A percentile compares a stretch with the other conserved stretches of the same genome.
Conservation (phyloP, 2,329 filamentous ascomycete species). For the Aspergillus persii region DNA sequence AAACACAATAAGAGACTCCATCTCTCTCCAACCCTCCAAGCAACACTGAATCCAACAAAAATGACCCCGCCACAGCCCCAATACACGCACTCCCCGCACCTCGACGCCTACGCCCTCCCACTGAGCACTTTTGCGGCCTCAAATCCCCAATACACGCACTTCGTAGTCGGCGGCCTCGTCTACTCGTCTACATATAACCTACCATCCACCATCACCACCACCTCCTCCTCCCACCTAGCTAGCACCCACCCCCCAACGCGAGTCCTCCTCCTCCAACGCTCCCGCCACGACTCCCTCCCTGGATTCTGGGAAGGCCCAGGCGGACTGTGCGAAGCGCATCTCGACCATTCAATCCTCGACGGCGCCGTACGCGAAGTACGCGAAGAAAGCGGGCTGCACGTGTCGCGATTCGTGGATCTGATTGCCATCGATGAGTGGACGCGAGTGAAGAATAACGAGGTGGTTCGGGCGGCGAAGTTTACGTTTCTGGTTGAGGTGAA, state of each 20-base stretch:
- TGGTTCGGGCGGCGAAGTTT: constrained; percentile 31
- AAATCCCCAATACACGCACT: constrained; percentile 28
- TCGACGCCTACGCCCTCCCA: constrained; percentile 29
- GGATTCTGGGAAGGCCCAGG: constrained; percentile 53
- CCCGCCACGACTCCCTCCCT: constrained; percentile 38
- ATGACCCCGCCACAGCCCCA: background rate
- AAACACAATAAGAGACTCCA: too few relatives aligned
- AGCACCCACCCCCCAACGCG: constrained; percentile 12
- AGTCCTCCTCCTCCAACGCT: constrained; percentile 47
- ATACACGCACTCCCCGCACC: constrained; percentile 29
- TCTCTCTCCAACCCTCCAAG: background rate
- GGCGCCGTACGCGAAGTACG: constrained; percentile 50
- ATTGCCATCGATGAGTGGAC: constrained; percentile 37
- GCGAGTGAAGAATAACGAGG: constrained; percentile 21
- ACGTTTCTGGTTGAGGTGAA: constrained; percentile 39
- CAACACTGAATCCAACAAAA: background rate
- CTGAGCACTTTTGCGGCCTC: constrained; percentile 24
- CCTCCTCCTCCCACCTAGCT: background rate
- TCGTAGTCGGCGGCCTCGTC: constrained; percentile 29
- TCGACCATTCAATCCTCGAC: constrained; percentile 49
- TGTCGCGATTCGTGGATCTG: constrained; percentile 43
- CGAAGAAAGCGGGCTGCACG: constrained; percentile 52
- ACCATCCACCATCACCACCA: background rate
- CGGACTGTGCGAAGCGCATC: constrained; percentile 44
- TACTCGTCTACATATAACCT: constrained; percentile 19